phyloP scores from a whole-genome alignment of 176 grass and related monocot species.

The Aegilops sharonensis region DNA sequence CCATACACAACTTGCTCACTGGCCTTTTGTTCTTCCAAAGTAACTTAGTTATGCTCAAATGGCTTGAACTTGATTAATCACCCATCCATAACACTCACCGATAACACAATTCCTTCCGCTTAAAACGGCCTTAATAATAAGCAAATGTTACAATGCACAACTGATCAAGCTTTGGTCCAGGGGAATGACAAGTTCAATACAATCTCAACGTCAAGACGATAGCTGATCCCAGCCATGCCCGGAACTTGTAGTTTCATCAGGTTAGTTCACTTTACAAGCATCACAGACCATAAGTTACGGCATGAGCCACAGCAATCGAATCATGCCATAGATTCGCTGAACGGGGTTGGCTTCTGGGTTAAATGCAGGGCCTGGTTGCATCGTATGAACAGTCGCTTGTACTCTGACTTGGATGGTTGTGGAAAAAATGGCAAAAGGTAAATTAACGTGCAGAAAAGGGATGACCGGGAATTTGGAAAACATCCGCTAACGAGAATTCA shows the following conservation, averaged over 20 bases:
- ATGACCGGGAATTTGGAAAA: background rate
- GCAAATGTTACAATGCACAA: background rate
- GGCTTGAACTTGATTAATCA: background rate
- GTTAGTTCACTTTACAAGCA: background rate
- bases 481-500: background rate
- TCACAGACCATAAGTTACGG: background rate
- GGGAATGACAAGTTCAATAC: background rate
- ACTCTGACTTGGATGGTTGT: background rate
- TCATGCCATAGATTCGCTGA: background rate
- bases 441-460: background rate
- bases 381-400: background rate
- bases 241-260: background rate
- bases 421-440: background rate
- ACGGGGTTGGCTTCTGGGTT: background rate
- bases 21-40: background rate
- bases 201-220: too few relatives aligned
- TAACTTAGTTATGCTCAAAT: background rate
- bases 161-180: background rate
- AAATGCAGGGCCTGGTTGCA: background rate
- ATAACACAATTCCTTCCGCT: background rate
- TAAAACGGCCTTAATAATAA: background rate
- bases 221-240: background rate
- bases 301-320: background rate
- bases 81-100: background rate
- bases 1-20: background rate